Percentiles rank a stretch among this genome's conserved stretches.
Evolutionary conservation across 305 asterid genomes (phyloP).

Genomic region (Solanum hybrid): DNA sequence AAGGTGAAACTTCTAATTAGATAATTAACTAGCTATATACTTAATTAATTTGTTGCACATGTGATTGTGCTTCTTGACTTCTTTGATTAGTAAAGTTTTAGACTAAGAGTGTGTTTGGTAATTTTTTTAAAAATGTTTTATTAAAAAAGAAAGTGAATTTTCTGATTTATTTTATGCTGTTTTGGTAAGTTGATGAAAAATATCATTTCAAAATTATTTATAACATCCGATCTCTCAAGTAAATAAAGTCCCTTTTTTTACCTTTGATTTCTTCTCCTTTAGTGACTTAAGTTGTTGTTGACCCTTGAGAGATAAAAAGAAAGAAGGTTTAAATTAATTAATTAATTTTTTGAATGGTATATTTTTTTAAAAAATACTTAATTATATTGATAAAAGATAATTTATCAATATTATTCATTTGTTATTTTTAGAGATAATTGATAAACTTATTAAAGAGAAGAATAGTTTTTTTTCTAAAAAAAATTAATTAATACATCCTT

Average conservation of each 20-base stretch:
- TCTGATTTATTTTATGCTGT: not conserved
- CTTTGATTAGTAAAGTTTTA: not conserved
- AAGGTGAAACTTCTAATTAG: not conserved
- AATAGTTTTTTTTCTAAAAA: too few species aligned
- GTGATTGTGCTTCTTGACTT: not conserved
- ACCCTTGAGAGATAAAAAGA: not conserved
- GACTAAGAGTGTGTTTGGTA: not conserved
- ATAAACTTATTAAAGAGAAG: not conserved
- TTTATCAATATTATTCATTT: not conserved
- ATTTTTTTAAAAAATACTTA: too few species aligned
- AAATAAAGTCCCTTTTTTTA: not conserved
- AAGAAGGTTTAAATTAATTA: not conserved
- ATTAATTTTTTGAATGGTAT: not conserved
- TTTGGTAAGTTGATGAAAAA: not conserved
- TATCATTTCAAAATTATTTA: not conserved
- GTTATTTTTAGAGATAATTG: not conserved
- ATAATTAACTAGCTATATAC: not conserved
- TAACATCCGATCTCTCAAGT: too few species aligned
- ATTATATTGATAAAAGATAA: too few species aligned
- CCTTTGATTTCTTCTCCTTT: not conserved
- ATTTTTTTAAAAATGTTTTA: not conserved
- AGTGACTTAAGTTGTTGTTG: not conserved
- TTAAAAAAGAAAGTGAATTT: not conserved
- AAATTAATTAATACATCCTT: too few species aligned
- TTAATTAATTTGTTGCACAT: not conserved